Base-by-base conservation (phyloP, 345 rosid genomes). In the Kernera saxatilis region DNA sequence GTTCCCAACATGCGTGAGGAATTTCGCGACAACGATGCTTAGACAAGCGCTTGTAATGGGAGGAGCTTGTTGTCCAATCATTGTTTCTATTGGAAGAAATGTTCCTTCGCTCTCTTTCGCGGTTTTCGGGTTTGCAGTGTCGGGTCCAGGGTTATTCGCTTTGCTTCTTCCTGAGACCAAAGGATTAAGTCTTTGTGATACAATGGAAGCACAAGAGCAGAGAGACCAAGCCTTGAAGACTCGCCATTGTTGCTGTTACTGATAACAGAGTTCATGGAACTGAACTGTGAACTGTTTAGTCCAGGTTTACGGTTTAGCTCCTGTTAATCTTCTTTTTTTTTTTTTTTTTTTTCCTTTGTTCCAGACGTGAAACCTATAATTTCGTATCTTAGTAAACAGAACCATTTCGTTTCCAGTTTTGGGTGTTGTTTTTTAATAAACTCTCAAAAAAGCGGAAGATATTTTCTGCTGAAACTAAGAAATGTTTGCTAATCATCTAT, bases 1-100 rank as follows among this genome's bases (percentile, higher is more conserved):
- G 76, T 86, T 86, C 60, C 85, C 90, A 0, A 84, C 84, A 8
- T 70, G 81, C 23, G 85, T 86, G 55, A 70, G 86, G 62, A 86
- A 82, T 82, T 77, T 69, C 5, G 82, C 82, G 1, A 68, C 80
- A 17, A 54, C 77, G 5, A 72, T 86, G 84, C 75, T 76, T 67
- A 63, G 84, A 63, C 86, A 84, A 73, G 78, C 79, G 0, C 48
- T 77, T 29, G 57, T 68, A 1, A 3, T 77, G 8, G 81, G 79
- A 17, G 83, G 77, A 7, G 75, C 79, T 49, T 76, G 64, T 44
- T 43, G 78, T 54, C 83, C 85, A 0, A n/a, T 79, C 18, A 41
- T 82, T 51, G 72, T 72, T 22, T 55, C 85, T 0, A 48, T 71
- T 8, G 83, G 77, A 22, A 72, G 58, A 30, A 52, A 67, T 17